These are phyloP conservation scores for Colletotrichum musicola DNA, from an alignment of 2,329 filamentous ascomycete genomes.

Conservation along the genomic window DNA sequence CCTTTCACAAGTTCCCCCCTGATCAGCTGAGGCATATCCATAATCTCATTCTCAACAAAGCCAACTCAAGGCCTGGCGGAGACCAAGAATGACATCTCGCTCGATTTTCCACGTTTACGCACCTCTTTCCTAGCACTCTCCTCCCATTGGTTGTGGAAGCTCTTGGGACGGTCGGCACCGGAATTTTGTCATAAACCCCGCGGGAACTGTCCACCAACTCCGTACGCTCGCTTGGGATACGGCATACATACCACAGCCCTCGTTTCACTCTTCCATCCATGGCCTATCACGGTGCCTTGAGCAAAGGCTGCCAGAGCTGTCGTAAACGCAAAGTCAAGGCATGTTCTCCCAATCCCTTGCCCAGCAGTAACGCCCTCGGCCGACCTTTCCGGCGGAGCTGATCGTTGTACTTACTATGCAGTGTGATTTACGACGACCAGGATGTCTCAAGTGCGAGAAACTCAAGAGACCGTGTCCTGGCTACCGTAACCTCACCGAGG, in stretches of 20 bases:
- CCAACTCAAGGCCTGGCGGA: no score
- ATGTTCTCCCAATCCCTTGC: conserved; percentile 10
- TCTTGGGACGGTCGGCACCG: background rate
- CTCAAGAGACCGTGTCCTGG: conserved; percentile 42
- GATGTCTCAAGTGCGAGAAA: conserved; percentile 44
- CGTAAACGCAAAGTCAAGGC: conserved; percentile 45
- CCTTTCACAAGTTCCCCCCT: background rate
- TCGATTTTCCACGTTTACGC: no score
- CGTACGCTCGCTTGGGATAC: background rate
- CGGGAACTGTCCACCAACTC: background rate
- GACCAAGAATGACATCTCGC: no score
- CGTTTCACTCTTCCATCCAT: conserved; percentile 24
- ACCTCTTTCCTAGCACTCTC: background rate
- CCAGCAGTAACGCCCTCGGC: no score
- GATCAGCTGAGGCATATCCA: background rate
- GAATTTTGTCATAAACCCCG: background rate
- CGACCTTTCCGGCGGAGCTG: background rate
- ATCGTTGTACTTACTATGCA: conserved; percentile 7
- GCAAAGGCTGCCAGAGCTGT: conserved; percentile 46
- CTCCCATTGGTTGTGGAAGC: background rate
- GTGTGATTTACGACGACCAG: conserved; percentile 45
- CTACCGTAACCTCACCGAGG: conserved; percentile 42
- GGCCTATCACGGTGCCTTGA: conserved; percentile 42
- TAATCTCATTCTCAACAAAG: background rate
- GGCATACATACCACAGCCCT: background rate